phyloP scores from a whole-genome alignment of 1,284 basidiomycete species.

The Meripilus lineatus region DNA sequence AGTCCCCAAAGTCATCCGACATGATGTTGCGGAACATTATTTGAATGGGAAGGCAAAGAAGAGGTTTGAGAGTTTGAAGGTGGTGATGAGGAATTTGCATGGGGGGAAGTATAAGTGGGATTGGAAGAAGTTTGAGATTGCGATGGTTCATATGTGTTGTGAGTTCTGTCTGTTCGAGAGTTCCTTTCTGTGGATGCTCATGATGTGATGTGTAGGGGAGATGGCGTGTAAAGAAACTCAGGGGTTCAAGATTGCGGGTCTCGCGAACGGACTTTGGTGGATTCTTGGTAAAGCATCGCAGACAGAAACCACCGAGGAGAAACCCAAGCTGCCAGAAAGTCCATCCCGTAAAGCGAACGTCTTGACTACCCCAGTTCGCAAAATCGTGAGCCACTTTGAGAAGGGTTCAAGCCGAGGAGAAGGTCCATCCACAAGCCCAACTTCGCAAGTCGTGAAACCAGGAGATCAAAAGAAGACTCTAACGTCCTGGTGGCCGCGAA shows the following conservation, averaged over 20 bases:
- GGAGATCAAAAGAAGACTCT: too few relatives aligned
- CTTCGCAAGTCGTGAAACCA: too few relatives aligned
- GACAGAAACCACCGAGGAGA: slow-evolving; percentile 8
- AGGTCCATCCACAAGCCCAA: too few relatives aligned
- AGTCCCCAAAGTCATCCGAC: slow-evolving; percentile 72
- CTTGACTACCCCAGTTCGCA: too few relatives aligned
- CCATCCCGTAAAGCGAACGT: slow-evolving; percentile 5
- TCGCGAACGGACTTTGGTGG: slow-evolving; percentile 50
- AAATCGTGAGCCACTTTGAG: neutral
- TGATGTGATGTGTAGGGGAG: slow-evolving; percentile 39
- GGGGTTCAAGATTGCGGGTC: slow-evolving; percentile 49
- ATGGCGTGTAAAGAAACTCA: slow-evolving; percentile 50
- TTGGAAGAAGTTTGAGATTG: slow-evolving; percentile 70
- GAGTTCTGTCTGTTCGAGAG: slow-evolving; percentile 26
- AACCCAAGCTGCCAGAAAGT: neutral
- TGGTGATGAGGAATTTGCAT: slow-evolving; percentile 64
- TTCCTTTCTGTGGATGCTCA: neutral
- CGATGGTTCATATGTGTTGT: slow-evolving; percentile 73
- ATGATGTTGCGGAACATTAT: slow-evolving; percentile 69
- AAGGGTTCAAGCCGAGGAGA: too few relatives aligned
- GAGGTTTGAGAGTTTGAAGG: slow-evolving; percentile 62
- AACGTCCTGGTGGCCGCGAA: too few relatives aligned
- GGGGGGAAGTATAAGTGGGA: slow-evolving; percentile 69
- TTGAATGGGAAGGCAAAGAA: slow-evolving; percentile 62
- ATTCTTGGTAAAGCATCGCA: slow-evolving; percentile 46